Evolutionary conservation across 495 filamentous ascomycete species (phyloP), one percentile per base, ranked within the genome.

Genomic region (Tuber aestivum): DNA sequence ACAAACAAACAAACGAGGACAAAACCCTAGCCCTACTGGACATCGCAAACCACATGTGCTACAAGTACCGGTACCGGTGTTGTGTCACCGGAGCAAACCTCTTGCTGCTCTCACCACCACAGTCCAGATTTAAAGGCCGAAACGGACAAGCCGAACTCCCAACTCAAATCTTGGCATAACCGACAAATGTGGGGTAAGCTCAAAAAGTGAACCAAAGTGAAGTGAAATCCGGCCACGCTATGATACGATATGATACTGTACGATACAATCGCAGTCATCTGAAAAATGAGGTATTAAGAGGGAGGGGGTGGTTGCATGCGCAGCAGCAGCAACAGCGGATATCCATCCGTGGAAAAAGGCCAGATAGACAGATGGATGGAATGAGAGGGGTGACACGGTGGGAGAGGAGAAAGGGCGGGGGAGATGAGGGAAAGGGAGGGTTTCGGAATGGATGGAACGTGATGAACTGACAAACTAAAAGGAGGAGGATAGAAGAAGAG

Each of bases 261-360:
- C 56, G 56, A 65, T 65, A 65, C 56, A 14, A 65, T 65, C 56
- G 7, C 56, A 18, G 56, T 65, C 56, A 65, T 65, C 56, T 65
- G 56, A 65, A 65, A 65, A 27, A 65, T 65, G 56, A 65, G 56
- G 56, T 18, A 65, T 65, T 65, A 65, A 65, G 56, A 65, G 56
- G 56, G 16, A 65, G 56, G 56, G 56, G n/a, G 56, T n/a, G 27
- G 27, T 32, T 65, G 56, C 56, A 65, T 65, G 56, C 56, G 32
- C 56, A 27, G 56, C 50, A 23, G 48, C 48, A 21, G 50, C 50
- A 61, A 3, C 10, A 32, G 50, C 56, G 56, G 56, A 65, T 65
- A 65, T 65, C 56, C 56, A 65, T 65, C 56, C 56, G 56, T 65
- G 56, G 56, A 20, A 35, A 20, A 35, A 65, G 56, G 56, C 32